Evolutionary conservation across 2,329 filamentous ascomycete species (phyloP).

Genomic region (Colletotrichum musicola): DNA sequence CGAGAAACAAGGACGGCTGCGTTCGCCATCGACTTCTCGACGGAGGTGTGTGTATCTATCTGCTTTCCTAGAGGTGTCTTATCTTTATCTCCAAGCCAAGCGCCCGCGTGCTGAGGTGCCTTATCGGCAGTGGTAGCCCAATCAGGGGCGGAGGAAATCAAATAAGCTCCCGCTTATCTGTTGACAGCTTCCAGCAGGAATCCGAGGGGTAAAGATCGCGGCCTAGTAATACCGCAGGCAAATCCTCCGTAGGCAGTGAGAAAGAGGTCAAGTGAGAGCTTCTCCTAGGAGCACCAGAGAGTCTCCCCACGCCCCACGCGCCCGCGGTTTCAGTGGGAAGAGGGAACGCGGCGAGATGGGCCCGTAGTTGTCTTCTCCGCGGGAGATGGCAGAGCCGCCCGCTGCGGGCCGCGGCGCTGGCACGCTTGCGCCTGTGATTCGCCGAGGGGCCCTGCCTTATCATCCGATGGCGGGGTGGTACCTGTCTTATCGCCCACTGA

Average conservation of each 20-base stretch:
- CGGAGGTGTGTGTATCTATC: neutral
- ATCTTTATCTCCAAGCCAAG: too few relatives aligned
- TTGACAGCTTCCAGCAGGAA: neutral
- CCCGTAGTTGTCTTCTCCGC: constrained; percentile 30
- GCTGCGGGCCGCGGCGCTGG: constrained; percentile 13
- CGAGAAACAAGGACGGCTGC: neutral
- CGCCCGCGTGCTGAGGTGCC: neutral
- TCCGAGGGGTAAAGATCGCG: neutral
- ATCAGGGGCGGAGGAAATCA: constrained; percentile 22
- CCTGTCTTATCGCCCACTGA: constrained; percentile 14
- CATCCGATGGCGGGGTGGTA: constrained; percentile 26
- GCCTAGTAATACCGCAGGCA: neutral
- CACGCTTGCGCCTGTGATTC: constrained; percentile 14
- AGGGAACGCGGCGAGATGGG: neutral
- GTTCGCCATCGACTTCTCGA: neutral
- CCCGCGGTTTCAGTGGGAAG: constrained; percentile 8
- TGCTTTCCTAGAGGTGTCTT: too few relatives aligned
- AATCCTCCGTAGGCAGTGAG: too few relatives aligned
- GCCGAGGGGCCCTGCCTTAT: constrained; percentile 13
- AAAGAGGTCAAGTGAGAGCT: neutral
- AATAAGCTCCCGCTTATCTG: constrained; percentile 26
- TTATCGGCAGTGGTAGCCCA: constrained; percentile 8
- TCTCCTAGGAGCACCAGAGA: constrained; percentile 27
- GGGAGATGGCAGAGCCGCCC: constrained; percentile 34
- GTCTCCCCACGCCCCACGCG: constrained; percentile 24